Evolutionary conservation across 148 eudicot species (phyloP), one percentile per base, ranked within the genome.

Genomic region (Limonium bicolor): DNA sequence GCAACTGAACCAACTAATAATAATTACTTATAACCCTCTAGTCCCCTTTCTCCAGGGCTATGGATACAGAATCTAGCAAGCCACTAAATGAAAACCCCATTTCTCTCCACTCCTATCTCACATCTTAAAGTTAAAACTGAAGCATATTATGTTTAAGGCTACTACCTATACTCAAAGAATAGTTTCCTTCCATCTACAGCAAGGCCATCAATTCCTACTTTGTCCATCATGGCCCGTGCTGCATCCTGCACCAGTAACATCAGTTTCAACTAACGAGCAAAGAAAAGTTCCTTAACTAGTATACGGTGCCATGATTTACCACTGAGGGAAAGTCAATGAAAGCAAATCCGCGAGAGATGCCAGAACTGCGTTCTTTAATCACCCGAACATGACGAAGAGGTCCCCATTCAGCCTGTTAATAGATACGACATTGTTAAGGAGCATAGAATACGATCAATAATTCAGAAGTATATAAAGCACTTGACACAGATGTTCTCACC

Each of bases 281-380:
- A 86, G 60, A 77, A 68, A 34, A 86, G n/a, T n/a, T n/a, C n/a
- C n/a, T n/a, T n/a, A n/a, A n/a, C n/a, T n/a, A n/a, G n/a, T n/a
- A n/a, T n/a, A n/a, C n/a, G n/a, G n/a, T n/a, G n/a, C n/a, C 5
- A 54, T 12, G 13, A 40, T 32, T 47, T 43, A 88, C 96, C 96
- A 74, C 81, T 30, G 92, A 74, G 51, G 83, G 83, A 48, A 80
- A 88, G 77, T 88, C 97, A 53, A 88, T 70, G 60, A 88, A 88
- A 39, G 97, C 94, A 71, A 88, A 88, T 50, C 97, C 97, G 54
- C 95, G 92, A 47, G 97, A 88, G 53, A 68, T 30, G 56, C 95
- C 93, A 61, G 95, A 88, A 61, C 54, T 80, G 27, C 93, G 68
- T 75, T 88, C 96, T 67, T 77, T 88, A 50, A 88, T 80, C 27